These are phyloP conservation scores for Cryptosporidium sp. DNA, from an alignment of 169 alveolate species.

Conservation along the genomic window DNA sequence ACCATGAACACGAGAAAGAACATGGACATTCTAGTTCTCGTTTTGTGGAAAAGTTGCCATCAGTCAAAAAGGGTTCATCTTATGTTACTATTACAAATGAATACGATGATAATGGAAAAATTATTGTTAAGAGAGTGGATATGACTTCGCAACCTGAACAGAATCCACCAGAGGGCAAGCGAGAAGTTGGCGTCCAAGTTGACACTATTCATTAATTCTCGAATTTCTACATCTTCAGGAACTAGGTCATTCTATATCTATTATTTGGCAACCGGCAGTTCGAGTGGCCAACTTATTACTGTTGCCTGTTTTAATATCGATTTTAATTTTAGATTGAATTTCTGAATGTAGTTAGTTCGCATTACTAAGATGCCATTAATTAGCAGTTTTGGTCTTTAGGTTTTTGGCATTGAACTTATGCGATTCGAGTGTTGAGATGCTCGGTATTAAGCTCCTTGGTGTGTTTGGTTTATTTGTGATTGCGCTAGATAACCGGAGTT, in stretches of 20 bases:
- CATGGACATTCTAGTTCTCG: background rate
- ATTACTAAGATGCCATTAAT: no score
- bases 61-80: background rate
- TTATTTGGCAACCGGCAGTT: background rate
- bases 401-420: no score
- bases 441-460: no score
- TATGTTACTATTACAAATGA: background rate
- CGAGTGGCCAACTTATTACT: background rate
- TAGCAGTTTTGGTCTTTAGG: background rate
- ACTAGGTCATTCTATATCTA: background rate
- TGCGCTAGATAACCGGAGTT: no score
- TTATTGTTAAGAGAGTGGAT: background rate
- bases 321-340: background rate
- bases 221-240: background rate
- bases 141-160: background rate
- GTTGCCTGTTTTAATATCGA: no score
- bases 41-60: background rate
- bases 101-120: background rate
- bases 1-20: background rate
- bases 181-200: no score
- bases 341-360: background rate
- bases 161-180: background rate
- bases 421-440: no score
- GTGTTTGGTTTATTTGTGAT: no score
- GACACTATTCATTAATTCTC: no score